Conservation (phyloP, 1,284 basidiomycete species). For the Trametes polyzona region DNA sequence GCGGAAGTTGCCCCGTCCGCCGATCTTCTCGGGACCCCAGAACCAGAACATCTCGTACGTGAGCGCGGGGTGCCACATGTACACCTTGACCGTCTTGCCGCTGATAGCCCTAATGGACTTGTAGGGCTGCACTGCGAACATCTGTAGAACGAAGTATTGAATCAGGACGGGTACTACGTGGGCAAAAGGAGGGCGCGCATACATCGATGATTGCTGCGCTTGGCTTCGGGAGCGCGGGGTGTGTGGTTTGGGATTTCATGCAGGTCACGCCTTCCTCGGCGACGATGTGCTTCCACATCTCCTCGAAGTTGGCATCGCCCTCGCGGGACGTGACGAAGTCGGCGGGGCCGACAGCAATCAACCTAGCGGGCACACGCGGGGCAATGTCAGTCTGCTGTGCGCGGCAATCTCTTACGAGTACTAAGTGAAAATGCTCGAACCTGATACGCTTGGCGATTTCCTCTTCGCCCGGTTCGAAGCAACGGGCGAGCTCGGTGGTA, state of each 20-base stretch:
- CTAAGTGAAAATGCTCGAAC: conserved; percentile 1
- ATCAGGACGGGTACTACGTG: no score
- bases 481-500: conserved; percentile 24
- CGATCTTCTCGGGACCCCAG: conserved; percentile 19
- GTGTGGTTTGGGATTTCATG: neutral
- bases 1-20: conserved; percentile 23
- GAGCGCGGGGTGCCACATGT: conserved; percentile 18
- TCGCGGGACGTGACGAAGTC: neutral
- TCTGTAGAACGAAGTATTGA: conserved; percentile 1
- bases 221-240: neutral
- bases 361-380: neutral
- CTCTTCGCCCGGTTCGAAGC: conserved; percentile 20
- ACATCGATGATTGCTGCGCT: conserved; percentile 9
- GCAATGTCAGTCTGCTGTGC: no score
- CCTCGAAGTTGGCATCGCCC: neutral
- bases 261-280: neutral
- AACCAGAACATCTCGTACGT: conserved; percentile 13
- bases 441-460: conserved; percentile 12
- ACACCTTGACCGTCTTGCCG: conserved; percentile 18
- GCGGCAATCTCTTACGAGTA: neutral
- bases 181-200: neutral
- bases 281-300: neutral
- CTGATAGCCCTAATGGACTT: conserved; percentile 1
- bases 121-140: conserved; percentile 16
- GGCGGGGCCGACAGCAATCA: neutral